Base-by-base conservation (phyloP, 371 early-diverging fungal genomes). In the Nematocida homosporus region DNA sequence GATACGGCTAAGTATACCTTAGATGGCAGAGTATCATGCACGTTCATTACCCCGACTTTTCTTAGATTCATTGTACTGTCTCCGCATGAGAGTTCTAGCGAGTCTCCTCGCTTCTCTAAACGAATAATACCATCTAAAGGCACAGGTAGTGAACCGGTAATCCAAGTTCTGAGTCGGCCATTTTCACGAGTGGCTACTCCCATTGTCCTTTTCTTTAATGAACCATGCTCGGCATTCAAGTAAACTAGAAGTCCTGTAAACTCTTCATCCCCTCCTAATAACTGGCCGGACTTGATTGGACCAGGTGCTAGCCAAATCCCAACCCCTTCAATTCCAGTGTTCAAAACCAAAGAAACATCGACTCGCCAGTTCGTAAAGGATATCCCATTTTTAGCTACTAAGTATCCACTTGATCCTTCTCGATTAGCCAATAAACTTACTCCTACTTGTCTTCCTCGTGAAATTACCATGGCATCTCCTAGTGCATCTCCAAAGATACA, bases 251-350 rank as follows among this genome's bases (percentile, higher is more conserved):
- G 44, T 13, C 13, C 20, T 13, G 13, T 44, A 13, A 13, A 13
- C 20, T 44, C 13, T 13, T 13, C 44, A 13, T 44, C 44, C 20
- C 52, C 66, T 55, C 66, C 66, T n/a, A 66, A 54, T 40, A 66
- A 41, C 25, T n/a, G 2, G 6, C 66, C 66, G 4, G 3, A 13
- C 18, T 52, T 5, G 37, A 66, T 50, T 32, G 53, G 44, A 16
- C 27, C 27, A 13, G 44, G 44, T 13, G 44, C 20, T 13, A 57
- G 5, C 68, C 68, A 68, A n/a, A 68, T 41, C 34, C 57, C 68
- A 13, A 57, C 32, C 23, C 68, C 59, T 23, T 68, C 23, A 3
- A 37, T 27, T 1, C 42, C 38, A 18, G 3, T n/a, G 10, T 55
- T 30, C 34, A 68, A 27, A n/a, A 6, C 4, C 41, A 57, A 0